phyloP scores from a whole-genome alignment of 371 early-diverging fungal genomes.

The Chytridium lagenaria region DNA sequence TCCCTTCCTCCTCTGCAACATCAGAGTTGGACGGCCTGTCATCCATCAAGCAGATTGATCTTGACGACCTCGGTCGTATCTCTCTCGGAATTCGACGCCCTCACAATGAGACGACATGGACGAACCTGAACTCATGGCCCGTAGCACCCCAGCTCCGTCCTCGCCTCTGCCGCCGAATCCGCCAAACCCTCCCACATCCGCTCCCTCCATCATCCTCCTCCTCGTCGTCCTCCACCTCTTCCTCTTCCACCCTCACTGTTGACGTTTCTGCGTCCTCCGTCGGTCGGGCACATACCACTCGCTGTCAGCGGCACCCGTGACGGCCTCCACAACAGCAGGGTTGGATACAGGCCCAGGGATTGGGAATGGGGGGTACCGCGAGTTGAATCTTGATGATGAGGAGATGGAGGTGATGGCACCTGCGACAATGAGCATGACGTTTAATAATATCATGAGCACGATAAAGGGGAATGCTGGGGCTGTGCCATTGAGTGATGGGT shows the following conservation, averaged over 20 bases:
- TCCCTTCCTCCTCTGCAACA: background rate
- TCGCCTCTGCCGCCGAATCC: conserved; percentile 2
- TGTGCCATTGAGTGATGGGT: too few relatives aligned
- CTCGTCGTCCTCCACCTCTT: too few relatives aligned
- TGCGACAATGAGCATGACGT: background rate
- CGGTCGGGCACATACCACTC: conserved; percentile 9
- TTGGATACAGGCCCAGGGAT: background rate
- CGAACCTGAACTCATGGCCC: background rate
- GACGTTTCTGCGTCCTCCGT: too few relatives aligned
- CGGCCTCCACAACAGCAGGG: background rate
- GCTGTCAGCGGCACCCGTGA: background rate
- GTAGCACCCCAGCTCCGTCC: background rate
- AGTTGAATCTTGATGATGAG: conserved; percentile 9
- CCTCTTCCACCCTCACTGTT: conserved; percentile 3
- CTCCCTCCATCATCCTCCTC: too few relatives aligned
- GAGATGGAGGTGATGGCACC: background rate
- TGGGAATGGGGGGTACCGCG: conserved; percentile 12
- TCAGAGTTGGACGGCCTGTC: conserved; percentile 2
- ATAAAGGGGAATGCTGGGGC: background rate
- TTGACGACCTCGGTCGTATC: conserved; percentile 21
- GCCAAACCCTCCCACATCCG: too few relatives aligned
- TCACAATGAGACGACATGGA: conserved; percentile 12
- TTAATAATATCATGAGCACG: background rate
- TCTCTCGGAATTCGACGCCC: conserved; percentile 11
- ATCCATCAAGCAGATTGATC: conserved; percentile 13